Conservation (phyloP, 768 basidiomycete species). For the Cantharellus anzutake region DNA sequence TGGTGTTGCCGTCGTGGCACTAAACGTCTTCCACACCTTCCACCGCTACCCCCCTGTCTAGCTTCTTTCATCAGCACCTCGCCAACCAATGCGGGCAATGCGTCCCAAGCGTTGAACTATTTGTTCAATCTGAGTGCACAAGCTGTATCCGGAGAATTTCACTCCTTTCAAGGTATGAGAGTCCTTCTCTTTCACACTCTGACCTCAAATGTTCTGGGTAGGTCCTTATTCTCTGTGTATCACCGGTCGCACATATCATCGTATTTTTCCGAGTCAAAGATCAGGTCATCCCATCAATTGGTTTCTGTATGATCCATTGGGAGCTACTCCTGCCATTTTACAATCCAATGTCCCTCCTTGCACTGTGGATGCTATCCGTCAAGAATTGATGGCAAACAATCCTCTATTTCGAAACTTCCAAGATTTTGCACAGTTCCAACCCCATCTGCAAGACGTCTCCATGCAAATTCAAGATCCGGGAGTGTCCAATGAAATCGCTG, state of each 20-base stretch:
- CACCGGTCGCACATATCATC: not conserved
- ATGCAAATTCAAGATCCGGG: not conserved
- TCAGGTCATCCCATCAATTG: not conserved
- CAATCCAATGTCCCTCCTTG: not conserved
- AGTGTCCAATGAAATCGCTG: not conserved
- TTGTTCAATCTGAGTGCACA: not conserved
- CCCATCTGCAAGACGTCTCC: not conserved
- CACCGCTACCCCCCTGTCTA: not conserved
- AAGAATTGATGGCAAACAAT: too few species aligned
- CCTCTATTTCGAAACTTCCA: not conserved
- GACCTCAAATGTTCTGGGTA: not conserved
- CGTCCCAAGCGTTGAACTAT: not conserved
- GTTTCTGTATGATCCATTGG: not conserved
- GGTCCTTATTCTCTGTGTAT: not conserved
- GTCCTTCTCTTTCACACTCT: not conserved
- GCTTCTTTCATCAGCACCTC: not conserved
- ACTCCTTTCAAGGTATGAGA: not conserved
- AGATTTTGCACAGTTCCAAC: not conserved
- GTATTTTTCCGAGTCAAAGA: not conserved
- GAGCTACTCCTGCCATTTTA: not conserved
- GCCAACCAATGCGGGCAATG: not conserved
- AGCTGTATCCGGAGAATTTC: not conserved
- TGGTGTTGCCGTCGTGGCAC: not conserved
- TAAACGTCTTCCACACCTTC: not conserved
- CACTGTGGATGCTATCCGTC: not conserved